Evolutionary conservation across 805 yeast species (phyloP).

Genomic region (Myxozyma mucilagina): DNA sequence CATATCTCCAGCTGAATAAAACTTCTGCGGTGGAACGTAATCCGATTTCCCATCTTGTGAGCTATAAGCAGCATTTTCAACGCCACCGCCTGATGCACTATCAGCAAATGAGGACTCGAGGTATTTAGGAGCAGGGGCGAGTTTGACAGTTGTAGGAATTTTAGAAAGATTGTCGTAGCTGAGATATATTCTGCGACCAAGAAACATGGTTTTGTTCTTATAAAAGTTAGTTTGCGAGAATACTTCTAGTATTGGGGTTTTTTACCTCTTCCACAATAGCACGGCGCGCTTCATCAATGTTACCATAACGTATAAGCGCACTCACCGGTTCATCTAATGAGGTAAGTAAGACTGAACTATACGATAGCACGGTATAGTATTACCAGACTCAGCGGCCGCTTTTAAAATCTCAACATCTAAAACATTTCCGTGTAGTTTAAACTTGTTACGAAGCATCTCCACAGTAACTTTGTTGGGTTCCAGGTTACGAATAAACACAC

Average conservation of each 20-base stretch:
- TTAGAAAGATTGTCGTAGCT: conserved; percentile 23
- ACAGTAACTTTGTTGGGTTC: conserved; percentile 52
- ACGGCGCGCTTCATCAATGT: conserved; percentile 25
- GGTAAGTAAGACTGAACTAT: neutral
- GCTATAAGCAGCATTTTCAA: neutral
- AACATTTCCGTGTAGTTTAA: conserved; percentile 66
- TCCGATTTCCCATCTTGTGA: neutral
- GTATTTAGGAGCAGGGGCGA: conserved; percentile 31
- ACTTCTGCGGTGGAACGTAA: neutral
- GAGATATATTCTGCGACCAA: conserved; percentile 26
- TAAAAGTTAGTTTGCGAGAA: neutral
- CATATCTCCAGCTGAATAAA: neutral
- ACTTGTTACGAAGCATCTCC: conserved; percentile 56
- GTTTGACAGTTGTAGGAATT: conserved; percentile 23
- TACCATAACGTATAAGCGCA: conserved; percentile 15
- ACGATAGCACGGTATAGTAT: too few species aligned
- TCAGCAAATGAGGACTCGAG: conserved; percentile 5
- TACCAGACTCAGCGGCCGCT: neutral
- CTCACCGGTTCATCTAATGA: conserved; percentile 7
- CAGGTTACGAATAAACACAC: conserved; percentile 75
- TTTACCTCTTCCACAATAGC: conserved; percentile 27
- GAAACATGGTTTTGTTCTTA: conserved; percentile 25
- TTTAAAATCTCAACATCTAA: conserved; percentile 39
- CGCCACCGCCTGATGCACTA: neutral
- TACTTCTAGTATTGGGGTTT: neutral